Evolutionary conservation across 2,329 filamentous ascomycete genomes (phyloP), one percentile per base, ranked within the genome.

Genomic region (Cladobotryum protrusum): DNA sequence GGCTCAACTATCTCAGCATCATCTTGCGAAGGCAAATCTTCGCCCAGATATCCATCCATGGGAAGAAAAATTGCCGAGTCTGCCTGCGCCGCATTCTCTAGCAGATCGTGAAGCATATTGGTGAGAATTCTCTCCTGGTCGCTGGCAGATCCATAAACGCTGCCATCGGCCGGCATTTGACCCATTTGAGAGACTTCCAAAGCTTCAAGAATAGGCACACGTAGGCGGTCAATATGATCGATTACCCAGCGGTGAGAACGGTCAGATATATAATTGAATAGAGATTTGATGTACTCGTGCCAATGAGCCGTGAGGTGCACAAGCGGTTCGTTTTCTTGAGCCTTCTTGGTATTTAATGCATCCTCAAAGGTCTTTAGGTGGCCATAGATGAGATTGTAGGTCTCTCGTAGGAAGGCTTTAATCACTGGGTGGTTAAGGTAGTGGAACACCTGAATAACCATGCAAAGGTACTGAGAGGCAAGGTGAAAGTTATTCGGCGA

Each of bases 31-130:
- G 52, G 45, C 0, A 60, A 45, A 5, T 6, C 46, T 3, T 56
- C 54, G 12, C 62, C 62, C 12, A 57, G 56, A 18, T 64, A 64
- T 0, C 62, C 62, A n/a, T 64, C 61, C 13, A 55, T 61, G 4
- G 62, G 58, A 11, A 64, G 20, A 29, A 58, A 59, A 4, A 64
- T 61, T 4, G 36, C 52, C 9, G 46, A 61, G 32, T 64, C 61
- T 1, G 62, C 59, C 1, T 60, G 50, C 0, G 56, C 40, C 0
- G 47, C 44, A 13, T 59, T 63, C 33, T 60, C 55, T 1, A 36
- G 13, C 0, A 64, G 47, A 15, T 64, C 61, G 3, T 62, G 56
- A 0, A 62, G 44, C 42, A 52, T 61, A 50, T 62, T 51, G 6
- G 54, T 52, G 2, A 64, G 24, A 4, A 47, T 24, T 53, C 45